Conservation (phyloP, 2,329 filamentous ascomycete genomes). For the Gnomoniopsis smithogilvyi region DNA sequence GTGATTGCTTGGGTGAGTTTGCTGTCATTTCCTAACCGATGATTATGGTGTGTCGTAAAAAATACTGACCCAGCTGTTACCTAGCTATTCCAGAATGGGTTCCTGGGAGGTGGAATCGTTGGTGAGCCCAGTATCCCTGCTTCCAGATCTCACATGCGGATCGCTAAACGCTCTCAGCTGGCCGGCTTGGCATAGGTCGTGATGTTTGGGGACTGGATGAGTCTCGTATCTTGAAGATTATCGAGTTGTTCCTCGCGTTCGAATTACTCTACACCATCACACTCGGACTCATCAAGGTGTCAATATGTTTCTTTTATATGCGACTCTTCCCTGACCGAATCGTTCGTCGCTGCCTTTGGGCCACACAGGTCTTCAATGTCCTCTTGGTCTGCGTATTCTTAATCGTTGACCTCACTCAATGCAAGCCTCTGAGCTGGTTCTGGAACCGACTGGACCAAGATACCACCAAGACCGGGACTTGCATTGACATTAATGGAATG, state of each 20-base stretch:
- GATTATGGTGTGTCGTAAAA: too few species aligned
- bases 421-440: constrained; percentile 7
- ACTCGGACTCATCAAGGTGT: constrained; percentile 4
- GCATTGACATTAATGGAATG: constrained; percentile 9
- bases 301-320: constrained; percentile 1
- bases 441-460: neutral
- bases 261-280: constrained; percentile 2
- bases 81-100: constrained; percentile 2
- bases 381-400: neutral
- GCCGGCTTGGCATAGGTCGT: neutral
- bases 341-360: constrained; percentile 3
- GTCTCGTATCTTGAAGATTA: neutral
- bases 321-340: neutral
- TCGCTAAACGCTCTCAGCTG: neutral
- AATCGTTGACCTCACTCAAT: constrained; percentile 3
- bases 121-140: neutral
- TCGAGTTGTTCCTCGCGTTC: constrained; percentile 5
- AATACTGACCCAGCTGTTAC: neutral
- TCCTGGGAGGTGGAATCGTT: constrained; percentile 6
- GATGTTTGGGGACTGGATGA: constrained; percentile 3
- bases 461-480: neutral
- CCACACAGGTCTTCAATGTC: constrained; percentile 1
- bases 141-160: neutral
- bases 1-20: constrained; percentile 1
- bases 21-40: neutral